Percentiles rank a stretch among this genome's conserved stretches.
Evolutionary conservation across 176 grass and related monocot species (phyloP).

Genomic region (Rhipidocladum racemiflorum): DNA sequence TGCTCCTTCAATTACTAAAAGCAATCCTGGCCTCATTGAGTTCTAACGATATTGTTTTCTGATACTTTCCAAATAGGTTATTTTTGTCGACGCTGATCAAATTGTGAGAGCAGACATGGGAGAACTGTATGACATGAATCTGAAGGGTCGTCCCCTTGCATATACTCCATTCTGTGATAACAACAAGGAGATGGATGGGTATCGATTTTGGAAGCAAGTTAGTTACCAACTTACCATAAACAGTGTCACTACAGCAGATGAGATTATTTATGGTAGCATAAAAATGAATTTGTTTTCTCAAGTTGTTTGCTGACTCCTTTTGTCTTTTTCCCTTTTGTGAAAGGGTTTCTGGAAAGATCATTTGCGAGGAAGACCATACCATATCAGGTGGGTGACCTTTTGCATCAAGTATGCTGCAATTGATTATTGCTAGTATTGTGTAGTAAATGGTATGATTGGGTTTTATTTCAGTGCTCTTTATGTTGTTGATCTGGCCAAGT

Average conservation of each 20-base stretch:
- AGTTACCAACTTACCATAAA: slow-evolving; percentile 38
- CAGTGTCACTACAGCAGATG: slow-evolving; percentile 15
- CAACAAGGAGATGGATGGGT: slow-evolving; percentile 99
- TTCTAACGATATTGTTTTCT: slow-evolving; percentile 25
- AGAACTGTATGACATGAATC: slow-evolving; percentile 96
- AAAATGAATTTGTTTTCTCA: slow-evolving; percentile 30
- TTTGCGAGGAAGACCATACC: slow-evolving; percentile 87
- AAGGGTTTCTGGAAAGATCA: slow-evolving; percentile 99
- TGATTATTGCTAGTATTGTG: slow-evolving; percentile 27
- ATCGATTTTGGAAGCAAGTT: slow-evolving; percentile 99
- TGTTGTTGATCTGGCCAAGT: slow-evolving; percentile 96
- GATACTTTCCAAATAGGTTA: slow-evolving; percentile 60
- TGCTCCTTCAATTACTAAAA: slow-evolving; percentile 7
- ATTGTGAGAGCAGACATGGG: slow-evolving; percentile 98
- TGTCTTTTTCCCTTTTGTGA: neutral
- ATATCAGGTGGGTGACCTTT: slow-evolving; percentile 70
- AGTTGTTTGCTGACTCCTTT: slow-evolving; percentile 32
- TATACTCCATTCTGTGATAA: slow-evolving; percentile 99
- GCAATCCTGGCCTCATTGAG: neutral
- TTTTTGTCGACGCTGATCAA: slow-evolving; percentile 99
- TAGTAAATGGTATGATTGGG: neutral
- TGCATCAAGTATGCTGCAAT: slow-evolving; percentile 13
- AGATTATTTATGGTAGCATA: slow-evolving; percentile 6
- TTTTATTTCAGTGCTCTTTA: slow-evolving; percentile 82
- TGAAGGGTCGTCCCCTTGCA: slow-evolving; percentile 88